These are phyloP conservation scores for Phytophthora rubi DNA, from an alignment of 352 stramenopile species.

Conservation along the genomic window DNA sequence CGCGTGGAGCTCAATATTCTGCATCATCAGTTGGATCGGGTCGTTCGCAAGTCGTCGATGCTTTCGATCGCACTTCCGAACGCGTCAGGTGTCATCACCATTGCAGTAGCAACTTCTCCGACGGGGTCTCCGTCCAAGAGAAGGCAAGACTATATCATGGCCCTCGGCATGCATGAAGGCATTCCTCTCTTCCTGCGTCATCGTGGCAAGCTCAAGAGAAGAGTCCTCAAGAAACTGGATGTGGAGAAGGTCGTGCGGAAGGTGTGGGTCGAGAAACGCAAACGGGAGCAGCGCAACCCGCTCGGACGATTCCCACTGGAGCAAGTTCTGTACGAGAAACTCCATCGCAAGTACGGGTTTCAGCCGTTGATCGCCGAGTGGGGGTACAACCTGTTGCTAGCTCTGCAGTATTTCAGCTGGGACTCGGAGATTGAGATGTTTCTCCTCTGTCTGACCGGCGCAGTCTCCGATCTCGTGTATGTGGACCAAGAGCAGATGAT, in stretches of 20 bases:
- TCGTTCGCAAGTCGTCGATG: slow-evolving; percentile 38
- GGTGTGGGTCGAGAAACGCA: slow-evolving; percentile 79
- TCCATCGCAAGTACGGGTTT: slow-evolving; percentile 83
- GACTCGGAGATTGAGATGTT: slow-evolving; percentile 86
- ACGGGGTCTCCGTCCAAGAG: slow-evolving; percentile 35
- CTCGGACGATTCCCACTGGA: slow-evolving; percentile 54
- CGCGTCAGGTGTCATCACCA: slow-evolving; percentile 19
- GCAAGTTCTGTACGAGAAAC: slow-evolving; percentile 76
- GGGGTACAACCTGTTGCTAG: slow-evolving; percentile 86
- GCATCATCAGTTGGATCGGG: slow-evolving; percentile 66
- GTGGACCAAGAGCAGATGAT: slow-evolving; percentile 79
- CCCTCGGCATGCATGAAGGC: slow-evolving; percentile 58
- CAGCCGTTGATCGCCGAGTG: slow-evolving; percentile 84
- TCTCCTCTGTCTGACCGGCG: slow-evolving; percentile 68
- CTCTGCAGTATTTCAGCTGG: slow-evolving; percentile 70
- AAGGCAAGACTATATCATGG: slow-evolving; percentile 72
- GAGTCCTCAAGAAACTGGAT: slow-evolving; percentile 69
- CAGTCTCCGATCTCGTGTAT: slow-evolving; percentile 74
- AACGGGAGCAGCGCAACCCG: slow-evolving; percentile 65
- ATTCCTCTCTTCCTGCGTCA: slow-evolving; percentile 79
- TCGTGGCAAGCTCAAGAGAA: slow-evolving; percentile 71
- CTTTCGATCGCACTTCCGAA: slow-evolving; percentile 16
- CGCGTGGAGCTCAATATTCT: slow-evolving; percentile 80
- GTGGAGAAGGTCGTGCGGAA: slow-evolving; percentile 74
- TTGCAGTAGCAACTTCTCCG: slow-evolving; percentile 14